These are phyloP conservation scores for Backusella tarrabulga DNA, from an alignment of 192 early-diverging fungal genomes.

Conservation along the genomic window DNA sequence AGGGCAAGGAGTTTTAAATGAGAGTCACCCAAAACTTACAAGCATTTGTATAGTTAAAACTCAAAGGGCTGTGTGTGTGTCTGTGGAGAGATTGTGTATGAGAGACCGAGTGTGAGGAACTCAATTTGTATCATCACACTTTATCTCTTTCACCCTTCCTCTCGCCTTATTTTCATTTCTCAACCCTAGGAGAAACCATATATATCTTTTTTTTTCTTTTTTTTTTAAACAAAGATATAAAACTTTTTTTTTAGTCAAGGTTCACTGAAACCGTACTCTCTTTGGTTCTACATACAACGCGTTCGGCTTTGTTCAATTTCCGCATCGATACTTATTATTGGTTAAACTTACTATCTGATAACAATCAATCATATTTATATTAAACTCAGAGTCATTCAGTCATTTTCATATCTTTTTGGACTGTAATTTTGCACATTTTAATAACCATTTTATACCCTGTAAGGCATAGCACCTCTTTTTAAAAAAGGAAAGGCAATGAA, in stretches of 20 bases:
- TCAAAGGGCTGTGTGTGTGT: not conserved
- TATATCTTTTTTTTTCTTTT: not conserved
- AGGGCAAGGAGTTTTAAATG: not conserved
- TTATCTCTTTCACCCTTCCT: not conserved
- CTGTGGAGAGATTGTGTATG: not conserved
- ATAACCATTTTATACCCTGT: not conserved
- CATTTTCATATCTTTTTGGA: not conserved
- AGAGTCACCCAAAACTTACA: constrained; percentile 4
- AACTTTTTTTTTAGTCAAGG: not conserved
- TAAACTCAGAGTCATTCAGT: not conserved
- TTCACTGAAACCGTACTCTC: not conserved
- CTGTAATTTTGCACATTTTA: not conserved
- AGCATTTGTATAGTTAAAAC: not conserved
- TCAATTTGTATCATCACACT: too few species aligned
- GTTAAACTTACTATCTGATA: not conserved
- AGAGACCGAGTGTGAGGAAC: too few species aligned
- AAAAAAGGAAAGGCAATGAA: not conserved
- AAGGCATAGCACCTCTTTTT: not conserved
- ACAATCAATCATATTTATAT: not conserved
- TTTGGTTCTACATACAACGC: not conserved
- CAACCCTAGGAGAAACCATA: not conserved
- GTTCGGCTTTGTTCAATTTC: not conserved
- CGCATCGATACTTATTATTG: not conserved
- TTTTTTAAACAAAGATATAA: constrained; percentile 1
- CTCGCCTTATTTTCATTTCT: not conserved